phyloP scores from a whole-genome alignment of 345 rosid genomes.

The Populus davidiana region DNA sequence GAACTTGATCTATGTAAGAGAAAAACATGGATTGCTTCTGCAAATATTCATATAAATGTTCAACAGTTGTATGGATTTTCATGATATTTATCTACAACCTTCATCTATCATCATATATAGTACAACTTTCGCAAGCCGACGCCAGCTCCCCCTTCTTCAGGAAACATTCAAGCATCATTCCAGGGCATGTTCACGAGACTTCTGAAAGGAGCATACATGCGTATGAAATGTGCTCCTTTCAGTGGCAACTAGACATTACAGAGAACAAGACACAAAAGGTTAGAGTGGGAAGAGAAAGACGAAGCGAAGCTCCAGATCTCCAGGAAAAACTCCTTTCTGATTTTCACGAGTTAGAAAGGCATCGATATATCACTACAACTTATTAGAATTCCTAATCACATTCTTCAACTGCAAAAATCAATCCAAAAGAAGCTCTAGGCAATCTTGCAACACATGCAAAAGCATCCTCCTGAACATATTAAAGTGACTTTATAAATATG shows the following conservation, averaged over 20 bases:
- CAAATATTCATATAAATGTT: neutral
- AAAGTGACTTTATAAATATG: no score
- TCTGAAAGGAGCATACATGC: neutral
- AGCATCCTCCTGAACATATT: no score
- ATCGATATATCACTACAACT: neutral
- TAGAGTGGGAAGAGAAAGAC: neutral
- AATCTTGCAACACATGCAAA: neutral
- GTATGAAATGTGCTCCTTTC: neutral
- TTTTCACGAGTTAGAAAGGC: neutral
- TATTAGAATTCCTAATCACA: constrained; percentile 1
- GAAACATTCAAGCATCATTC: neutral
- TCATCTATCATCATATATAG: neutral
- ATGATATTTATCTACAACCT: neutral
- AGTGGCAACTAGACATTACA: neutral
- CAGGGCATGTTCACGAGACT: neutral
- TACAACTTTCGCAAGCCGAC: neutral
- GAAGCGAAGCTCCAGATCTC: neutral
- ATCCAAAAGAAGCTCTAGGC: neutral
- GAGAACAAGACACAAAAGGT: neutral
- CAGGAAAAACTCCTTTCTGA: neutral
- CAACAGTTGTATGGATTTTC: neutral
- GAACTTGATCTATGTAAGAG: neutral
- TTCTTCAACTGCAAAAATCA: neutral
- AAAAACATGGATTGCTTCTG: neutral
- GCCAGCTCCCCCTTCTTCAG: neutral